Evolutionary conservation across 495 filamentous ascomycete genomes (phyloP).

Genomic region (Jackrogersella minutella): DNA sequence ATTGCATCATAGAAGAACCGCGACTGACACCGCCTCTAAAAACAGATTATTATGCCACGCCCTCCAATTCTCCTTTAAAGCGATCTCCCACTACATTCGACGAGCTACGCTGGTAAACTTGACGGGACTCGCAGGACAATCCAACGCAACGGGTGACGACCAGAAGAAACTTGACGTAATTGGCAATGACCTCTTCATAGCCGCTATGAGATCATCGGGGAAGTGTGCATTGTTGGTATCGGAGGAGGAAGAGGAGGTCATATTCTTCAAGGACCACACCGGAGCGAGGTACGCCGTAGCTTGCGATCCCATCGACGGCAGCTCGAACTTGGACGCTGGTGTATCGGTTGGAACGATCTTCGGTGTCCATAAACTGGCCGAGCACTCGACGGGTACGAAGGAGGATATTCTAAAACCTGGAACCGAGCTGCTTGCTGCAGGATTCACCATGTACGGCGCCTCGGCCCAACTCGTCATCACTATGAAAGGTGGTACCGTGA

Average conservation of each 20-base stretch:
- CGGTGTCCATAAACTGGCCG: conserved; percentile 85
- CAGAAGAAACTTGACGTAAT: conserved; percentile 99
- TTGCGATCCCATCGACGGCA: conserved; percentile 98
- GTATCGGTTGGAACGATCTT: conserved; percentile 99
- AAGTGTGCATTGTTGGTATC: conserved; percentile 91
- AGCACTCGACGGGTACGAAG: conserved; percentile 72
- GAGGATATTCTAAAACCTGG: conserved; percentile 89
- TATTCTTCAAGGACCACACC: conserved; percentile 81
- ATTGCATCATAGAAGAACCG: not conserved
- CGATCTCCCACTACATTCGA: conserved; percentile 98
- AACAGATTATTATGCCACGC: conserved; percentile 91
- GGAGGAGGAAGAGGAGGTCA: conserved; percentile 92
- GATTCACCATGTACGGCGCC: conserved; percentile 99
- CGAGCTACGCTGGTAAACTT: conserved; percentile 97
- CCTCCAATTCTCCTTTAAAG: conserved; percentile 99
- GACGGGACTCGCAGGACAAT: conserved; percentile 90
- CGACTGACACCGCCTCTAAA: not conserved
- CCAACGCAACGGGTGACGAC: conserved; percentile 95
- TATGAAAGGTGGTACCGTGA: conserved; percentile 91
- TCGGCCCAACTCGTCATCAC: conserved; percentile 96
- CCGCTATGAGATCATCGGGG: conserved; percentile 89
- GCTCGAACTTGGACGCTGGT: conserved; percentile 95
- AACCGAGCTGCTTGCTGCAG: conserved; percentile 88
- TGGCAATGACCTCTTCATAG: conserved; percentile 96
- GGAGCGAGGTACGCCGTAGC: conserved; percentile 92